phyloP scores from a whole-genome alignment of 1,284 basidiomycete species.

The Tranzscheliella williamsii region DNA sequence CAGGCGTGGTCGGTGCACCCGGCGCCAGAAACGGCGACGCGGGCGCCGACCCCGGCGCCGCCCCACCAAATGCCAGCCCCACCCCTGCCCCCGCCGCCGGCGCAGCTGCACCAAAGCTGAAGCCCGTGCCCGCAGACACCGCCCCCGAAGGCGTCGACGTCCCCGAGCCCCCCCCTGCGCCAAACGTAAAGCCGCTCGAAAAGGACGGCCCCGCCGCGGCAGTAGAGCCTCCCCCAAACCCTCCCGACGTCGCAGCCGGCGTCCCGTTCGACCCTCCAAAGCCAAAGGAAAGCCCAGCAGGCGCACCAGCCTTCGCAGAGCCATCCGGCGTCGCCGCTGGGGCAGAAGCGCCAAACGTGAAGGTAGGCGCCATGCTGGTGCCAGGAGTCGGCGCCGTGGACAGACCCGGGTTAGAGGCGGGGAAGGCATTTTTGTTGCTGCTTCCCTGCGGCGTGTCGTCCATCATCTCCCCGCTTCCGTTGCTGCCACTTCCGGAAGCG shows the following conservation, averaged over 20 bases:
- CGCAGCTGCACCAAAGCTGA: constrained; percentile 13
- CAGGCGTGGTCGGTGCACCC: constrained; percentile 13
- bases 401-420: no score
- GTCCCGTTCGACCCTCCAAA: background rate
- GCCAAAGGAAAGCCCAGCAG: no score
- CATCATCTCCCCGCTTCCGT: constrained; percentile 29
- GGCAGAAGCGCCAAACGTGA: constrained; percentile 1
- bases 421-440: no score
- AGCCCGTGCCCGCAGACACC: constrained; percentile 5
- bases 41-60: constrained; percentile 7
- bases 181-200: constrained; percentile 19
- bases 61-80: background rate
- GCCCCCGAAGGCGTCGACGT: background rate
- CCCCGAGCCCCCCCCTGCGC: background rate
- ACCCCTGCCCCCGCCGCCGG: constrained; percentile 1
- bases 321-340: constrained; percentile 6
- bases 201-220: background rate
- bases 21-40: constrained; percentile 18
- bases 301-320: background rate
- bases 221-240: background rate
- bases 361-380: background rate
- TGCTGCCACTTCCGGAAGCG: background rate
- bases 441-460: constrained; percentile 26
- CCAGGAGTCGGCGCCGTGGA: no score
- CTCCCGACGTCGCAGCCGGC: background rate